Conservation (phyloP, 2,329 filamentous ascomycete genomes). For the Aureobasidium vineae region DNA sequence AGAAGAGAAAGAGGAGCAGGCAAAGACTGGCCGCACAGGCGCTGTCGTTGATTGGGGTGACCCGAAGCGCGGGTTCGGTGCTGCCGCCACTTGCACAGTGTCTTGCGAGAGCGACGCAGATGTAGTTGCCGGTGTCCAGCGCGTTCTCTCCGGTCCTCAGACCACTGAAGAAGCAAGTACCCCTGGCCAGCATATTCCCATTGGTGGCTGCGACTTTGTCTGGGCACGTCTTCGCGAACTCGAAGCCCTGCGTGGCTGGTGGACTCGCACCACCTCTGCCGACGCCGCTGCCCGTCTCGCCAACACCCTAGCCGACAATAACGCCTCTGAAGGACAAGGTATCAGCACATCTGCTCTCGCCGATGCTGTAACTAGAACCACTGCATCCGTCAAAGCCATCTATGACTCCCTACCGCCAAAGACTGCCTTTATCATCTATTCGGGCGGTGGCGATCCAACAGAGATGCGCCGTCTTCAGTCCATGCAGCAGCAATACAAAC, state of each 20-base stretch:
- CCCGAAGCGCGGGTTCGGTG: slow-evolving; percentile 61
- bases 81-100: slow-evolving; percentile 55
- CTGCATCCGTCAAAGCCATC: slow-evolving; percentile 52
- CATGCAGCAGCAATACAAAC: slow-evolving; percentile 55
- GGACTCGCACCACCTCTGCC: slow-evolving; percentile 50
- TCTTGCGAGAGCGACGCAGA: slow-evolving; percentile 58
- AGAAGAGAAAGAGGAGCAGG: slow-evolving; percentile 43
- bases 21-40: slow-evolving; percentile 54
- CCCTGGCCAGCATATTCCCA: slow-evolving; percentile 43
- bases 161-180: neutral
- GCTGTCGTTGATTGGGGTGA: slow-evolving; percentile 90
- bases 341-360: slow-evolving; percentile 39
- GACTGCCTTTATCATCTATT: slow-evolving; percentile 62
- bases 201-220: slow-evolving; percentile 59
- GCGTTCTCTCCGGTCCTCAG: slow-evolving; percentile 48
- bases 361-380: slow-evolving; percentile 50
- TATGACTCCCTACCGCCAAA: slow-evolving; percentile 58
- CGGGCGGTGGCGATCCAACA: slow-evolving; percentile 62
- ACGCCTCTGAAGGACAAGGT: neutral
- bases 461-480: slow-evolving; percentile 56
- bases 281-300: slow-evolving; percentile 40
- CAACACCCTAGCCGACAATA: slow-evolving; percentile 16
- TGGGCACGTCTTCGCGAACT: slow-evolving; percentile 63
- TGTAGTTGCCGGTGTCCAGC: slow-evolving; percentile 57
- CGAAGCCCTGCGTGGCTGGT: slow-evolving; percentile 61